Percentiles rank a stretch among this genome's conserved stretches.
Conservation (phyloP, 2,329 filamentous ascomycete species). For the Sordariomycetes sp. region DNA sequence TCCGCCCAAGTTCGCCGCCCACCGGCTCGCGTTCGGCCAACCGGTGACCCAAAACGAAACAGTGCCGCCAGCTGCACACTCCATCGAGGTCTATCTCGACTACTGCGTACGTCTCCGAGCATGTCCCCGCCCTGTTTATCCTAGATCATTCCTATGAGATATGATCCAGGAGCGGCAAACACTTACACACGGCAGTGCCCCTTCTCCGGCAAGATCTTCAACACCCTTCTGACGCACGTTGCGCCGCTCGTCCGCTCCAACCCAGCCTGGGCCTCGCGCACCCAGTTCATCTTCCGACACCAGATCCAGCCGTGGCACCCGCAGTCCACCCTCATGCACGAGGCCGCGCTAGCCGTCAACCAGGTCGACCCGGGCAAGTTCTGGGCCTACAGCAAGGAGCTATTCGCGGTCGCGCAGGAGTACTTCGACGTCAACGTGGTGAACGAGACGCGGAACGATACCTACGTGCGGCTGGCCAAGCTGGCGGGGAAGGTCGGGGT, state of each 20-base stretch:
- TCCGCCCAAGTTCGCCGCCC: slow-evolving; percentile 66
- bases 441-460: slow-evolving; percentile 73
- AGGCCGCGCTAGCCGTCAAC: slow-evolving; percentile 75
- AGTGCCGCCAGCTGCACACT: slow-evolving; percentile 39
- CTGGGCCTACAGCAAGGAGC: slow-evolving; percentile 63
- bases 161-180: not conserved
- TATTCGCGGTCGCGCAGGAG: slow-evolving; percentile 56
- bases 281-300: slow-evolving; percentile 78
- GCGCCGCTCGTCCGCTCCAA: slow-evolving; percentile 52
- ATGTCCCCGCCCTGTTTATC: too few relatives aligned
- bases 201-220: slow-evolving; percentile 58
- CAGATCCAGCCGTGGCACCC: slow-evolving; percentile 96
- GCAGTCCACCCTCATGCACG: slow-evolving; percentile 68
- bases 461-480: slow-evolving; percentile 68
- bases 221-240: slow-evolving; percentile 59
- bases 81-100: slow-evolving; percentile 64
- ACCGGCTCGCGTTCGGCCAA: slow-evolving; percentile 46
- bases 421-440: slow-evolving; percentile 84
- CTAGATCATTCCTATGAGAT: not conserved
- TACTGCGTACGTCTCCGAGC: slow-evolving; percentile 43
- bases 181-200: slow-evolving; percentile 42
- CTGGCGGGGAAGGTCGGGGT: slow-evolving; percentile 61
- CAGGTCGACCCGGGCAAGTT: slow-evolving; percentile 60
- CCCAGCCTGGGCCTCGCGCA: slow-evolving; percentile 40
- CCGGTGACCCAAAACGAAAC: slow-evolving; percentile 20